Base-by-base conservation (phyloP, 2,329 filamentous ascomycete species). In the Claviceps humidiphila region DNA sequence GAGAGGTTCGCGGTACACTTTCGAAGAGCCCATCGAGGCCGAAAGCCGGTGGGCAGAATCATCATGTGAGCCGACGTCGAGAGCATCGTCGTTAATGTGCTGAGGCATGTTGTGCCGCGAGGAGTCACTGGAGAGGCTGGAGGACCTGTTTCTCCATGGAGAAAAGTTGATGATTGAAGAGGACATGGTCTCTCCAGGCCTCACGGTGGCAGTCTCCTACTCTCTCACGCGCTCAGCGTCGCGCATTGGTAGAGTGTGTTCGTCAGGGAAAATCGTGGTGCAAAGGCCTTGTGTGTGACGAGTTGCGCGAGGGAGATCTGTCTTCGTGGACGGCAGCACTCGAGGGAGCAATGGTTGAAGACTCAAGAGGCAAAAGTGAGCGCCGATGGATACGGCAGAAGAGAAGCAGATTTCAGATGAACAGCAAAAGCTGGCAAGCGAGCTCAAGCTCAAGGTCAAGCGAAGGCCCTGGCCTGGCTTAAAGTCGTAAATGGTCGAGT, bases 1-100 rank as follows among this genome's bases (percentile, higher is more conserved):
- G 48, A 84, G 82, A 4, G 84, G 84, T 55, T 85, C 83, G 64
- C 78, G 74, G 62, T 82, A 73, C 8, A 61, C 61, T 8, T 63
- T 60, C 17, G 54, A 55, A 39, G 68, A 68, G 52, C 60, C 62
- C 40, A 64, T 62, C 17, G 69, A 72, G 5, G 72, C 68, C 20
- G 72, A 74, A 11, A 74, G 62, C 34, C 55, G 58, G 24, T 58
- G 54, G 40, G 59, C 24, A 56, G 60, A 53, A 58, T 55, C 55
- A 37, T 48, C 53, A 7, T 44, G 47, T 26, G 44, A 45, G 57
- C 47, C 59, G 65, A 41, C 56, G 46, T 54, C 70, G 13, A 42
- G 66, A 24, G 57, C 54, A 45, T 58, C 60, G 39, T 61, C 61
- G 42, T 53, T 55, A 47, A 57, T 53, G 24, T 58, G 52, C 34